phyloP scores from a whole-genome alignment of 2,329 filamentous ascomycete genomes.

The Ophiostoma tasmaniense region DNA sequence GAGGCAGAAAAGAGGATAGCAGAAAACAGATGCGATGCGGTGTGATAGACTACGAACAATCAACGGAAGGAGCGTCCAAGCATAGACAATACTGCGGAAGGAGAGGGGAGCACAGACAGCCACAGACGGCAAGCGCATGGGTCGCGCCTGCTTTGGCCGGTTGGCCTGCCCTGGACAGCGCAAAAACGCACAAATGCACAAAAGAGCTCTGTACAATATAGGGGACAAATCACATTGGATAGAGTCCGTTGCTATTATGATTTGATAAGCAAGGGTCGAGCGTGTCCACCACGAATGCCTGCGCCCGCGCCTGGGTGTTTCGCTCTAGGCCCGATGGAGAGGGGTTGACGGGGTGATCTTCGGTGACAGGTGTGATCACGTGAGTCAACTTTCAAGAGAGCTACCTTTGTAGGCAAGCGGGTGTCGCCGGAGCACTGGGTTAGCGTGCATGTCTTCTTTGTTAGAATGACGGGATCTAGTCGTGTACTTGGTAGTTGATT shows the following conservation, averaged over 20 bases:
- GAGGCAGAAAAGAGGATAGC: no score
- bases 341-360: constrained; percentile 1
- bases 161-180: not conserved
- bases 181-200: not conserved
- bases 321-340: not conserved
- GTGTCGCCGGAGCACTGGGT: not conserved
- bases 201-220: not conserved
- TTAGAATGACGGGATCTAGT: constrained; percentile 2
- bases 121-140: not conserved
- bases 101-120: not conserved
- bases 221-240: not conserved
- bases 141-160: not conserved
- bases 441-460: not conserved
- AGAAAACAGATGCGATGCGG: not conserved
- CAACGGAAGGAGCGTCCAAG: no score
- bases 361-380: not conserved
- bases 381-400: not conserved
- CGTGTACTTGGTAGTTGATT: not conserved
- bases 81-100: not conserved
- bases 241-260: constrained; percentile 1
- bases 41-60: not conserved
- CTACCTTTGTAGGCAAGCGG: not conserved
- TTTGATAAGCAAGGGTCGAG: constrained; percentile 1
- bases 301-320: not conserved
- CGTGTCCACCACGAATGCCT: not conserved